phyloP scores from a whole-genome alignment of 257 asterid genomes.

The Osmanthus fragrans region DNA sequence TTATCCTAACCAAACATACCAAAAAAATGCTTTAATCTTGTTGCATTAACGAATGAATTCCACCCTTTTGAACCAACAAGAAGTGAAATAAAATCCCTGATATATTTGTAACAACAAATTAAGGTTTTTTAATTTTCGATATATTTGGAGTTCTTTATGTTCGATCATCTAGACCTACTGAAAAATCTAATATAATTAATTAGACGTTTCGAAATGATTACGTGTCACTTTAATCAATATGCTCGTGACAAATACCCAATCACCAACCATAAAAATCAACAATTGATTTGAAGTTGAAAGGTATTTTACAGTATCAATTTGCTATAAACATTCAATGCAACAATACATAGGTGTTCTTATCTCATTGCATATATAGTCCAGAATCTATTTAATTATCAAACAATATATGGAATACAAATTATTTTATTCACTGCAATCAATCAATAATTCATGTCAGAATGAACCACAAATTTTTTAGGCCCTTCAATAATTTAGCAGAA shows the following conservation, averaged over 20 bases:
- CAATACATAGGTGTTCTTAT: no score
- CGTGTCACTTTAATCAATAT: not conserved
- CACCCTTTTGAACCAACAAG: not conserved
- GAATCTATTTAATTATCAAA: no score
- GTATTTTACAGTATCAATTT: conserved; percentile 2
- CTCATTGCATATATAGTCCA: no score
- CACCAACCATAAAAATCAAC: not conserved
- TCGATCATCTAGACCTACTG: not conserved
- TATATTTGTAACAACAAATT: not conserved
- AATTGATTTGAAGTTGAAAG: conserved; percentile 11
- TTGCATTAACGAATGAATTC: not conserved
- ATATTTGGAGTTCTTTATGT: not conserved
- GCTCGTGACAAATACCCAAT: not conserved
- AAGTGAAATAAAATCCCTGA: no score
- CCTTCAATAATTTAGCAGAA: not conserved
- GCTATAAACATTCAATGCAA: conserved; percentile 14
- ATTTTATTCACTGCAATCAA: no score
- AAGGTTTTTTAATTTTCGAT: no score
- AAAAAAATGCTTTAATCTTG: not conserved
- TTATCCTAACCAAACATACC: no score
- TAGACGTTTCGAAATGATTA: not conserved
- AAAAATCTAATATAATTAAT: no score
- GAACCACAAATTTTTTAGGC: not conserved
- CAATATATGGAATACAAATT: not conserved
- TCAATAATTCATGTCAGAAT: not conserved